A percentile compares a stretch with the other conserved stretches of the same genome.
phyloP scores from a whole-genome alignment of 1,284 basidiomycete species.

The Singerocomus inundabilis region DNA sequence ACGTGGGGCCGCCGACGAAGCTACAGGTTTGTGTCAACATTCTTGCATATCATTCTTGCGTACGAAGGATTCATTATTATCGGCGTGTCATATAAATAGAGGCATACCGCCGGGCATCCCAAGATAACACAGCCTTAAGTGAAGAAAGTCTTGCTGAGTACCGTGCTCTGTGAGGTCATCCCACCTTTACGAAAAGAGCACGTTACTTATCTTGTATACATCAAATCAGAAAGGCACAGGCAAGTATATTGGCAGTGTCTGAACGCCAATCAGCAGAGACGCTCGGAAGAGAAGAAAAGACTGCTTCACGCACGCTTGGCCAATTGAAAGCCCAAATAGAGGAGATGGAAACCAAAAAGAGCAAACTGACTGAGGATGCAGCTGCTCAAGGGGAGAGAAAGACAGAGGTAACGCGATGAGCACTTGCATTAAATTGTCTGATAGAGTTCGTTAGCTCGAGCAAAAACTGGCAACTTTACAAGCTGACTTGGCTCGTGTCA shows the following conservation, averaged over 20 bases:
- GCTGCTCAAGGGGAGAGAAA: constrained; percentile 55
- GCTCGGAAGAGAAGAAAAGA: constrained; percentile 82
- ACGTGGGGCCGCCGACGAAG: constrained; percentile 69
- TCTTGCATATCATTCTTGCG: neutral
- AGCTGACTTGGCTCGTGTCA: constrained; percentile 54
- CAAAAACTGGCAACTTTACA: constrained; percentile 53
- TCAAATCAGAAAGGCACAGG: constrained; percentile 64
- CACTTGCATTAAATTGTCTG: neutral
- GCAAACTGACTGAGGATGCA: constrained; percentile 63
- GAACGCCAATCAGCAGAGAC: constrained; percentile 88
- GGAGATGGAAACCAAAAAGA: constrained; percentile 60
- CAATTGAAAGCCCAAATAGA: constrained; percentile 70
- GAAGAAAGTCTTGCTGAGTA: constrained; percentile 89
- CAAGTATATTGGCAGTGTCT: constrained; percentile 76
- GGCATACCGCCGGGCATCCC: constrained; percentile 71
- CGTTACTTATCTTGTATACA: constrained; percentile 7
- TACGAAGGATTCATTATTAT: constrained; percentile 1
- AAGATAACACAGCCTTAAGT: constrained; percentile 75
- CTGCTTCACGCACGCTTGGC: constrained; percentile 60
- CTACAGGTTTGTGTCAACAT: constrained; percentile 54
- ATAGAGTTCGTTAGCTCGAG: constrained; percentile 50
- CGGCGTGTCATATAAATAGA: constrained; percentile 43
- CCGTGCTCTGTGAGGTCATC: constrained; percentile 65
- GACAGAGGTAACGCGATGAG: constrained; percentile 46
- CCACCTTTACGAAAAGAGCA: neutral